These are phyloP conservation scores for Backusella macrospora DNA, from an alignment of 192 early-diverging fungal genomes.

Conservation along the genomic window DNA sequence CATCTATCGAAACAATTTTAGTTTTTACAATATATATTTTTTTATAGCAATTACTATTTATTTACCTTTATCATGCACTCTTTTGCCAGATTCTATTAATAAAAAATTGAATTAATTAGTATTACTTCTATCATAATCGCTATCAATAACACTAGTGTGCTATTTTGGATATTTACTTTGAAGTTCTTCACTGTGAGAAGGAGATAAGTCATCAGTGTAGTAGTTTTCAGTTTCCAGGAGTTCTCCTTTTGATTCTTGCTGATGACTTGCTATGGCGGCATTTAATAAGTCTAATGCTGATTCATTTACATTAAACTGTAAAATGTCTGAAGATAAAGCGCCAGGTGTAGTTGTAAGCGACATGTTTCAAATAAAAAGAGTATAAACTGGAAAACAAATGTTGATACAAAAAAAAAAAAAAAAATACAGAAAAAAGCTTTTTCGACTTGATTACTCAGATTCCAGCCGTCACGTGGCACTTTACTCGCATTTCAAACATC, in stretches of 20 bases:
- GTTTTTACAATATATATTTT: background rate
- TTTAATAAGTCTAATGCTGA: constrained; percentile 8
- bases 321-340: background rate
- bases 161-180: background rate
- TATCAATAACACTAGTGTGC: background rate
- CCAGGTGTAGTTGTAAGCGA: background rate
- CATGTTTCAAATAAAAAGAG: background rate
- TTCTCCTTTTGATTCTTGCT: background rate
- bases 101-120: background rate
- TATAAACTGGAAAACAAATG: background rate
- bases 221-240: background rate
- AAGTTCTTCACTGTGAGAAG: background rate
- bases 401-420: background rate
- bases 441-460: too few relatives aligned
- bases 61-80: constrained; percentile 1
- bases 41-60: background rate
- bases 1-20: background rate
- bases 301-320: constrained; percentile 15
- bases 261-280: constrained; percentile 15
- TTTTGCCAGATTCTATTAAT: background rate
- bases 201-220: background rate
- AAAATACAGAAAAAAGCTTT: background rate
- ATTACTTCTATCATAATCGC: background rate
- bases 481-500: too few relatives aligned
- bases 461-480: too few relatives aligned